phyloP scores from a whole-genome alignment of 106 monocot genomes.

The Platanthera guangdongensis region DNA sequence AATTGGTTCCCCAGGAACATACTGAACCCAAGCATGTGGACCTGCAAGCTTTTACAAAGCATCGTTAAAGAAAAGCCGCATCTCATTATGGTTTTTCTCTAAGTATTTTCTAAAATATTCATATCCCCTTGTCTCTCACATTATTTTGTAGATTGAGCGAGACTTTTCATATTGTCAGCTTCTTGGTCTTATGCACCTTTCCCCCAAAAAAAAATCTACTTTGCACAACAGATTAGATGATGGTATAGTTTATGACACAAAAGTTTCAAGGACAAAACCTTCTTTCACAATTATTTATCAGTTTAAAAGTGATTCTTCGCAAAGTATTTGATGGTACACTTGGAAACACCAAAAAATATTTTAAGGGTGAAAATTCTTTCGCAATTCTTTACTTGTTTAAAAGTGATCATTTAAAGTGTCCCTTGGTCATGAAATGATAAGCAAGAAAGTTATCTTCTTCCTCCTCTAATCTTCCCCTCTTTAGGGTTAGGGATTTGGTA shows the following conservation, averaged over 20 bases:
- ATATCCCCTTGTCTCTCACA: not conserved
- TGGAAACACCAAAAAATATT: not conserved
- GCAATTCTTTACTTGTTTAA: not conserved
- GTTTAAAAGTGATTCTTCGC: too few species aligned
- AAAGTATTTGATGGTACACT: too few species aligned
- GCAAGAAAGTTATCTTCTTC: too few species aligned
- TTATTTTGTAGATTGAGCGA: not conserved
- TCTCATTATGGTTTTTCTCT: not conserved
- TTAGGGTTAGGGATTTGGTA: too few species aligned
- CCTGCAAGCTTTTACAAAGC: conserved; percentile 28
- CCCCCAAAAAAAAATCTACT: not conserved
- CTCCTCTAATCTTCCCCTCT: too few species aligned
- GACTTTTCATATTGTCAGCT: not conserved
- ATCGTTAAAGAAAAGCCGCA: not conserved
- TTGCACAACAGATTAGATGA: not conserved
- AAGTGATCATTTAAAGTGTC: too few species aligned
- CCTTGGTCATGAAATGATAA: too few species aligned
- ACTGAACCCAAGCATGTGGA: conserved; percentile 85
- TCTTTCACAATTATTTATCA: too few species aligned
- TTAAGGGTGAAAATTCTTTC: not conserved
- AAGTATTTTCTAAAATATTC: not conserved
- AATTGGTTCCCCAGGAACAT: conserved; percentile 82
- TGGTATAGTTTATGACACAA: too few species aligned
- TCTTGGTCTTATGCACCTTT: not conserved
- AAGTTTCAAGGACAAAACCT: too few species aligned